A percentile compares a stretch with the other conserved stretches of the same genome.
phyloP scores from a whole-genome alignment of 805 yeast genomes.

The Cyberlindnera veronae region DNA sequence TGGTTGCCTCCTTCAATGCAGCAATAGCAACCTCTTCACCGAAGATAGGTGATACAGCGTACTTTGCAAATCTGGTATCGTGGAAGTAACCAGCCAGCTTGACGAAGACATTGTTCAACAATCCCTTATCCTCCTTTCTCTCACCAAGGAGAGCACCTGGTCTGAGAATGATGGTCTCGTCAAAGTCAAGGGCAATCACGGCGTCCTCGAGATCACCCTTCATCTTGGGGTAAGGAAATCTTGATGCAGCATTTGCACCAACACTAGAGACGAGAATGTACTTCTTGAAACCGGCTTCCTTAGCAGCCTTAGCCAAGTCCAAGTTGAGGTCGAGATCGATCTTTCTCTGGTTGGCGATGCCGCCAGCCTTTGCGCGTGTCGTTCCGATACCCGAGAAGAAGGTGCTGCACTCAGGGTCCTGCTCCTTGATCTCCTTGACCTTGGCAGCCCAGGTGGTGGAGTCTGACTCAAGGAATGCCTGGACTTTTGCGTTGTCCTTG shows the following conservation, averaged over 20 bases:
- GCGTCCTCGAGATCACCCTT: slow-evolving; percentile 79
- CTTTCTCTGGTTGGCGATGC: slow-evolving; percentile 60
- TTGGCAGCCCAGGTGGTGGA: slow-evolving; percentile 46
- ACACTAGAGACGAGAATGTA: slow-evolving; percentile 62
- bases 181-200: slow-evolving; percentile 57
- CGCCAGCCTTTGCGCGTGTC: slow-evolving; percentile 69
- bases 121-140: slow-evolving; percentile 42
- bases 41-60: slow-evolving; percentile 44
- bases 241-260: slow-evolving; percentile 60
- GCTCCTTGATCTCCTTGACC: slow-evolving; percentile 27
- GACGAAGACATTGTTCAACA: slow-evolving; percentile 31
- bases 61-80: slow-evolving; percentile 32
- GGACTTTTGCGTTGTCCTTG: slow-evolving; percentile 19
- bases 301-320: slow-evolving; percentile 70
- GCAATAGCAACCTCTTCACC: slow-evolving; percentile 66
- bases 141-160: slow-evolving; percentile 77
- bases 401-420: slow-evolving; percentile 32
- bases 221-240: slow-evolving; percentile 57
- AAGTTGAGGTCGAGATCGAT: slow-evolving; percentile 75
- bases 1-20: slow-evolving; percentile 37
- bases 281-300: slow-evolving; percentile 61
- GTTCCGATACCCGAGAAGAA: slow-evolving; percentile 74
- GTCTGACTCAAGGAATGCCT: slow-evolving; percentile 42
- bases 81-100: slow-evolving; percentile 29
- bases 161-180: slow-evolving; percentile 67